Evolutionary conservation across 23 red algal genomes (phyloP).

Genomic region (Gracilariopsis chorda): DNA sequence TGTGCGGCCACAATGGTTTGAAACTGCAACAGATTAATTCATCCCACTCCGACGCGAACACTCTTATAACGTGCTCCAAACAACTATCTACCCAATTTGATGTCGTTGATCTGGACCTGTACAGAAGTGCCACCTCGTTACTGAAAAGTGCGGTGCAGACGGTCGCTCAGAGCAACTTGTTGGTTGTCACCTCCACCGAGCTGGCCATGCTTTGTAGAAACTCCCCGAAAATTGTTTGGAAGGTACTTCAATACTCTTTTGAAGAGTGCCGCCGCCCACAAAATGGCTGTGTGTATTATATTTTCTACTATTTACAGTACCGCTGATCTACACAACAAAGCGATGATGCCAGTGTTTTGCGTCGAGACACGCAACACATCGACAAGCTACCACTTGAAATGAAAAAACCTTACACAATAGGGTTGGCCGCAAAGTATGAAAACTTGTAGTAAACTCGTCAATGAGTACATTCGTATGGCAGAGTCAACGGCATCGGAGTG

Average conservation of each 20-base stretch:
- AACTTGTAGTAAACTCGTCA: too few relatives aligned
- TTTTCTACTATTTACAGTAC: constrained; percentile 61
- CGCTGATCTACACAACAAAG: constrained; percentile 77
- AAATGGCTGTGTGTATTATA: constrained; percentile 88
- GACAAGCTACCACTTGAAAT: too few relatives aligned
- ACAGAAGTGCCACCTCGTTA: constrained; percentile 77
- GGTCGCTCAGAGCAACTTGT: constrained; percentile 72
- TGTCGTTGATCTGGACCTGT: constrained; percentile 94
- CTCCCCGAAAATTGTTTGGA: constrained; percentile 71
- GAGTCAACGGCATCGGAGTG: too few relatives aligned
- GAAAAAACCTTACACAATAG: too few relatives aligned
- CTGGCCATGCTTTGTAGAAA: constrained; percentile 84
- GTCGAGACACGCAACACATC: too few relatives aligned
- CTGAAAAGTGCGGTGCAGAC: constrained; percentile 81
- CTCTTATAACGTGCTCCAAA: constrained; percentile 62
- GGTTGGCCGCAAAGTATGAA: too few relatives aligned
- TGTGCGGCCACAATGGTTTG: constrained; percentile 80
- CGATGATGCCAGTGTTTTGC: constrained; percentile 78
- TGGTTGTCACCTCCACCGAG: constrained; percentile 96
- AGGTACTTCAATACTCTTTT: constrained; percentile 73
- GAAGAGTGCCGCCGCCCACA: constrained; percentile 67
- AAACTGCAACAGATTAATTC: constrained; percentile 27
- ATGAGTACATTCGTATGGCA: too few relatives aligned
- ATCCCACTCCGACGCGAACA: constrained; percentile 61
- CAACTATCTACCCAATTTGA: constrained; percentile 39